A percentile compares a stretch with the other conserved stretches of the same genome.
Evolutionary conservation across 2,329 filamentous ascomycete genomes (phyloP).

Genomic region (Trichoderma atroviride): DNA sequence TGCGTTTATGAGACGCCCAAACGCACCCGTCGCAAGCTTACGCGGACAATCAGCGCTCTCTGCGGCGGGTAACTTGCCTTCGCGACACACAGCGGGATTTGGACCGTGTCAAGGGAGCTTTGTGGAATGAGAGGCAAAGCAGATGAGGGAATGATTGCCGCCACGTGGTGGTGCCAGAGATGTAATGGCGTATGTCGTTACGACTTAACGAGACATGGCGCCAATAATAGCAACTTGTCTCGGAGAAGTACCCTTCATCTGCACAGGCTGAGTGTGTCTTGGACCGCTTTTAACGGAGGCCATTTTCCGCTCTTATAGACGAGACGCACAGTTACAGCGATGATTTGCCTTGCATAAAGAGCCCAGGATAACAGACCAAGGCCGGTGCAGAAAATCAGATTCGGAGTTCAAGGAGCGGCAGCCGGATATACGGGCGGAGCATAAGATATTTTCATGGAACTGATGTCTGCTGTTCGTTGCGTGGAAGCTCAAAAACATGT

Average conservation of each 20-base stretch:
- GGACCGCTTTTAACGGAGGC: not conserved
- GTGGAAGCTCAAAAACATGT: not conserved
- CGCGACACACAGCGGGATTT: not conserved
- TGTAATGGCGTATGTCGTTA: not conserved
- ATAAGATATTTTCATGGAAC: not conserved
- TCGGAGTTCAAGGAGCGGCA: not conserved
- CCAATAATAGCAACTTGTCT: constrained; percentile 2
- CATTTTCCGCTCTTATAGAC: not conserved
- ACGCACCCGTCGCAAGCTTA: not conserved
- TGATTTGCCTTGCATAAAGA: not conserved
- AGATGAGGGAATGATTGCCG: not conserved
- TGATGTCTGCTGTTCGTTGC: not conserved
- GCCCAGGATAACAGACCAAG: not conserved
- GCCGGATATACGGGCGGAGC: not conserved
- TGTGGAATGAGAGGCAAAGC: not conserved
- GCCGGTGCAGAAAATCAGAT: constrained; percentile 5
- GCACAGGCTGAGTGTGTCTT: not conserved
- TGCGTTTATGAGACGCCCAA: not conserved
- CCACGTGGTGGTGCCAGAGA: not conserved
- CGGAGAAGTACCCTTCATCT: not conserved
- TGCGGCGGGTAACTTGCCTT: not conserved
- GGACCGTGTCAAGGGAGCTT: not conserved
- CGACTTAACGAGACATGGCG: not conserved
- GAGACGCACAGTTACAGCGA: not conserved
- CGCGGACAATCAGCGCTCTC: not conserved